Percentiles rank a stretch among this genome's conserved stretches.
Evolutionary conservation across 2,329 filamentous ascomycete genomes (phyloP).

Genomic region (Fusarium equiseti): DNA sequence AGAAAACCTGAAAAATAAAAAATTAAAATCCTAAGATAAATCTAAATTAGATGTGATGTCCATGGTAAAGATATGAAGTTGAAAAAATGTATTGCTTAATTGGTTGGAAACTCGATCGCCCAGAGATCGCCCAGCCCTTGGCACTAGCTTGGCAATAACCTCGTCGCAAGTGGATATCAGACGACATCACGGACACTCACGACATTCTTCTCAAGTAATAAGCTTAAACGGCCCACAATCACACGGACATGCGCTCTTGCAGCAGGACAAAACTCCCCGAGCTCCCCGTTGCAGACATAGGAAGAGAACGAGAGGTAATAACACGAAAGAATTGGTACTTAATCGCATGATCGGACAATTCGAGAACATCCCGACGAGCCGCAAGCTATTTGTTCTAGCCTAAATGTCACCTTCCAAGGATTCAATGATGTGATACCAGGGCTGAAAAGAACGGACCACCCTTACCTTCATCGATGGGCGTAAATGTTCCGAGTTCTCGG

Average conservation of each 20-base stretch:
- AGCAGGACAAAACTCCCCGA: conserved; percentile 16
- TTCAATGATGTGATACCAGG: conserved; percentile 36
- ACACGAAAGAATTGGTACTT: background rate
- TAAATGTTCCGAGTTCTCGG: conserved; percentile 21
- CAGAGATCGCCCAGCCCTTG: conserved; percentile 41
- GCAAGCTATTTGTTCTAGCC: conserved; percentile 13
- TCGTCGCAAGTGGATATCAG: conserved; percentile 24
- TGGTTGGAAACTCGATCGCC: conserved; percentile 27
- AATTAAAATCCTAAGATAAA: background rate
- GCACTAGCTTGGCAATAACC: conserved; percentile 37
- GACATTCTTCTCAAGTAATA: conserved; percentile 28
- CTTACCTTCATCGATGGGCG: conserved; percentile 5
- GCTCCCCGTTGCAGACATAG: conserved; percentile 26
- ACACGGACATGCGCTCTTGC: background rate
- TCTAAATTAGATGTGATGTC: background rate
- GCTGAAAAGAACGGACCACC: conserved; percentile 24
- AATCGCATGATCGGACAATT: background rate
- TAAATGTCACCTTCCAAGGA: conserved; percentile 39
- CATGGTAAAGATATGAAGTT: background rate
- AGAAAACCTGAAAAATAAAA: background rate
- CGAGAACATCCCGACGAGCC: conserved; percentile 27
- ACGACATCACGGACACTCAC: background rate
- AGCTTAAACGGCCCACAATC: conserved; percentile 38
- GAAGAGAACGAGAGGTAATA: background rate
- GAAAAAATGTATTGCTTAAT: conserved; percentile 12